Conservation (phyloP, 495 filamentous ascomycete genomes). For the Aeminium ludgeri region DNA sequence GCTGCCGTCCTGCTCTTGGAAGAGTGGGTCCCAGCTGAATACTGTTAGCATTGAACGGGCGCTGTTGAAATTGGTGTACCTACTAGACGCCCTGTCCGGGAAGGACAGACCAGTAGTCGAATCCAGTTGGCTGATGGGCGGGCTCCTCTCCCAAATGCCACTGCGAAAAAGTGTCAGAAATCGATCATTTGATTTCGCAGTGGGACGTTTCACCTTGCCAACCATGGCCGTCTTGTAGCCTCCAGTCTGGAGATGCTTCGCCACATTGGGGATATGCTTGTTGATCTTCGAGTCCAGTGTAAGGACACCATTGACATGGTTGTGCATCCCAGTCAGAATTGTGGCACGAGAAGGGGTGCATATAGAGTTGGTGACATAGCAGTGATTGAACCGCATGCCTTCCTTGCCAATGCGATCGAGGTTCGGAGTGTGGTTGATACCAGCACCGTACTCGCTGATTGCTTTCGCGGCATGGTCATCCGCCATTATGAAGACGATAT, state of each 20-base stretch:
- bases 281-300: conserved; percentile 29
- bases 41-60: too few relatives aligned
- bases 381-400: conserved; percentile 34
- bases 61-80: too few relatives aligned
- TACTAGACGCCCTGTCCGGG: too few relatives aligned
- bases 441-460: conserved; percentile 27
- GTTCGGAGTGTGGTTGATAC: conserved; percentile 30
- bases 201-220: conserved; percentile 17
- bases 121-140: conserved; percentile 27
- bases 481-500: conserved; percentile 33
- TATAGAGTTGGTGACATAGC: conserved; percentile 33
- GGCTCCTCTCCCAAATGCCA: conserved; percentile 31
- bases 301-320: conserved; percentile 30
- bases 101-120: conserved; percentile 26
- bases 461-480: conserved; percentile 33
- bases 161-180: background rate
- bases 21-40: conserved; percentile 22
- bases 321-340: conserved; percentile 30
- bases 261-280: conserved; percentile 29
- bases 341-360: conserved; percentile 30
- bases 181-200: too few relatives aligned
- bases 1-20: conserved; percentile 20
- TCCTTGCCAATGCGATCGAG: conserved; percentile 28
- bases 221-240: conserved; percentile 31
- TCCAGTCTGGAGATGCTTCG: conserved; percentile 26